Evolutionary conservation across 129 eudicot genomes (phyloP), one percentile per base, ranked within the genome.

Genomic region (Helianthus tuberosus): DNA sequence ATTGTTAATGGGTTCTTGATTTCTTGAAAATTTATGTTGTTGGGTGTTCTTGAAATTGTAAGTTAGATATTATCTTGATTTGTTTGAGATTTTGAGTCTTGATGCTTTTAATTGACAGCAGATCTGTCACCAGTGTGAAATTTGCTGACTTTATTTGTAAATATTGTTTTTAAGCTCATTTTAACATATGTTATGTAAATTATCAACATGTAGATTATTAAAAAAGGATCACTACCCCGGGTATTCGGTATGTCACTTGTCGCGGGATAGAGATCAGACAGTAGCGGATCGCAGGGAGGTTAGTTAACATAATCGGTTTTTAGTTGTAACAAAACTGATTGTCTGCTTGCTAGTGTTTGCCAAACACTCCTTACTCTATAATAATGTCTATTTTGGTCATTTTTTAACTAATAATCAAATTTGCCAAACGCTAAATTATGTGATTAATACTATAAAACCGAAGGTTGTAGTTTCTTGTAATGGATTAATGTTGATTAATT

Each of bases 21-120:
- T 35, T 62, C 47, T 62, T 62, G 46, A 62, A 62, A 25, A 12
- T 29, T 43, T 72, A 4, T 29, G 68, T 60, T 44, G n/a, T 11
- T 57, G 55, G 76, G 36, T 32, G 67, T 72, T 57, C 55, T 72
- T 57, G 23, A 57, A 72, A 57, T 6, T 41, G 47, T 43, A 58
- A 29, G 23, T 17, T 15, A 32, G 8, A 23, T 14, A 27, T 27
- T 72, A 23, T 59, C 27, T 47, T 62, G 70, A 74, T 47, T 49
- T 62, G 32, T 63, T 63, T 51, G 11, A 15, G 64, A 52, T 64
- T 75, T 4, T 38, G 25, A 7, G 14, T 64, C 15, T 64, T 65
- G n/a, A 12, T 7, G 60, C 49, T 73, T 11, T 73, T 44, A 14
- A 51, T 39, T 65, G 25, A 70, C 61, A 17, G 32, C 71, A 57